Evolutionary conservation across 164 flowering plant species (phyloP).

Genomic region (Litsea cubeba): DNA sequence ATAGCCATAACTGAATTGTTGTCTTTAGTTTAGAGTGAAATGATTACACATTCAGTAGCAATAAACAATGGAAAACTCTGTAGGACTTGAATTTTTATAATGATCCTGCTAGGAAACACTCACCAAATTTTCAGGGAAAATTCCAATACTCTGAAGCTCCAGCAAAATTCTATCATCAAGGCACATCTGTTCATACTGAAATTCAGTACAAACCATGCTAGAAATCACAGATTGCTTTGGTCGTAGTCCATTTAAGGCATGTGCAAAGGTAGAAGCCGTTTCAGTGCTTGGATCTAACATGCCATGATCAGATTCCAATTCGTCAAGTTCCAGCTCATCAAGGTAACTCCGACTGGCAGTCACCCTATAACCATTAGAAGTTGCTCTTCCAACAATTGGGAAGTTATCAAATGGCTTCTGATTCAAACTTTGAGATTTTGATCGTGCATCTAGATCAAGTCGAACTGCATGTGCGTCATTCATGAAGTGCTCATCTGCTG

Average conservation of each 20-base stretch:
- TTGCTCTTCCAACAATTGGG: constrained; percentile 31
- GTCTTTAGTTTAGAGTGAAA: background rate
- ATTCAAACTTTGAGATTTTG: constrained; percentile 32
- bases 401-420: constrained; percentile 21
- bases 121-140: constrained; percentile 64
- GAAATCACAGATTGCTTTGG: constrained; percentile 12
- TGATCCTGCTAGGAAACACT: constrained; percentile 10
- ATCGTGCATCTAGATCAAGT: constrained; percentile 43
- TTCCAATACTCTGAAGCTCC: constrained; percentile 71
- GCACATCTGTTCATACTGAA: constrained; percentile 51
- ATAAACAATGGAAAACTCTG: background rate
- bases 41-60: background rate
- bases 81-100: background rate
- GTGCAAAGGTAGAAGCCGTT: background rate
- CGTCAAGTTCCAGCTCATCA: constrained; percentile 33
- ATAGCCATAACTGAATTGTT: background rate
- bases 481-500: constrained; percentile 29
- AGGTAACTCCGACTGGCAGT: constrained; percentile 26
- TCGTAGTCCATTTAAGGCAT: background rate
- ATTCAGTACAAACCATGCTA: constrained; percentile 32
- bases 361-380: constrained; percentile 46
- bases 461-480: constrained; percentile 36
- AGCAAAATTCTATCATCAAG: constrained; percentile 55
- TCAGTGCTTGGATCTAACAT: constrained; percentile 6
- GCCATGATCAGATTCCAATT: constrained; percentile 22